Conservation (phyloP, 768 basidiomycete species). For the Lactarius trivialis region DNA sequence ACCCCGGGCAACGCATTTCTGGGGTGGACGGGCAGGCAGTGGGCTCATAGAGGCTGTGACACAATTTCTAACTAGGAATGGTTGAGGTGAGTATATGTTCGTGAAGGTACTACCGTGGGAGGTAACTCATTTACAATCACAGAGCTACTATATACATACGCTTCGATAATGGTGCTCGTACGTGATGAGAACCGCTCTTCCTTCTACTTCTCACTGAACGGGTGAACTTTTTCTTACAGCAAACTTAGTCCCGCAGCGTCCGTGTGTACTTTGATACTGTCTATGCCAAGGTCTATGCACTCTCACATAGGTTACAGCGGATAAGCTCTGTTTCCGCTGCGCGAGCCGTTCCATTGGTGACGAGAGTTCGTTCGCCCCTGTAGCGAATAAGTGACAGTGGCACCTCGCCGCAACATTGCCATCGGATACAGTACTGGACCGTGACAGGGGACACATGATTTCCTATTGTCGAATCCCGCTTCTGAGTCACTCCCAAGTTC, state of each 20-base stretch:
- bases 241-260: background rate
- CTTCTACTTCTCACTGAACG: background rate
- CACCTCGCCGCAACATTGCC: background rate
- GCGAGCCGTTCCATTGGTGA: background rate
- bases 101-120: background rate
- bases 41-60: conserved; percentile 19
- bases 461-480: background rate
- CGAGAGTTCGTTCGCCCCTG: background rate
- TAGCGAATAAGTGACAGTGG: too few relatives aligned
- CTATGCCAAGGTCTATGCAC: too few relatives aligned
- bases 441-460: background rate
- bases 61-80: conserved; percentile 5
- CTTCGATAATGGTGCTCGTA: background rate
- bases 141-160: too few relatives aligned
- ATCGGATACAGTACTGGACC: too few relatives aligned
- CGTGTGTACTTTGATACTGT: background rate
- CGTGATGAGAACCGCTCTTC: background rate
- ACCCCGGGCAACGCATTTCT: conserved; percentile 22
- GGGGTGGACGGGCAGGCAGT: conserved; percentile 19
- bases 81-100: background rate
- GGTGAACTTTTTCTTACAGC: background rate
- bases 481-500: background rate
- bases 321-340: background rate
- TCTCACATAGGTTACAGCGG: background rate
- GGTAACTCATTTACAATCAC: background rate